phyloP scores from a whole-genome alignment of 306 rosid species.

The Prunus mume region DNA sequence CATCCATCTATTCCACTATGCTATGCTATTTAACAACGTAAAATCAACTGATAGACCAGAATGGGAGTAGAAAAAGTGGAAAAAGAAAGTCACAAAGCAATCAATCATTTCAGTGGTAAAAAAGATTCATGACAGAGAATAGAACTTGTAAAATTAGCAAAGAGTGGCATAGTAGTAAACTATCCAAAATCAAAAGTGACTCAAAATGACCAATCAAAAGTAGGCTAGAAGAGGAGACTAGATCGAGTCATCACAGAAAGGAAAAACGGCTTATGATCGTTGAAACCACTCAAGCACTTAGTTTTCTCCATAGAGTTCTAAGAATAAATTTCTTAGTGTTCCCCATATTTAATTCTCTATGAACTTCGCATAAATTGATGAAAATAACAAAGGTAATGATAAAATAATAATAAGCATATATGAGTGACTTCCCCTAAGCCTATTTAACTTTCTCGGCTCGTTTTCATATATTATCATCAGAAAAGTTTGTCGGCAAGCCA shows the following conservation, averaged over 20 bases:
- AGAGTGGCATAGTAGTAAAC: not conserved
- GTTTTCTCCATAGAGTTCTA: not conserved
- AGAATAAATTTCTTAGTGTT: not conserved
- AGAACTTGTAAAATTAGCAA: not conserved
- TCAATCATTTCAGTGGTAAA: too few species aligned
- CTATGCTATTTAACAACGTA: too few species aligned
- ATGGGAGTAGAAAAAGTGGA: too few species aligned
- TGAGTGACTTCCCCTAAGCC: not conserved
- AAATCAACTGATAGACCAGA: too few species aligned
- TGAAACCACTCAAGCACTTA: slow-evolving; percentile 25
- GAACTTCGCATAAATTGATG: not conserved
- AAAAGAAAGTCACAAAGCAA: too few species aligned
- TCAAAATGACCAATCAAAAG: not conserved
- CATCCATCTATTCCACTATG: too few species aligned
- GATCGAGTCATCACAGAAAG: not conserved
- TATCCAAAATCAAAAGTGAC: not conserved
- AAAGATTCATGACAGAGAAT: not conserved
- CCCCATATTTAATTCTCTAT: not conserved
- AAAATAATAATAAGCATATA: not conserved
- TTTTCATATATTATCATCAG: not conserved
- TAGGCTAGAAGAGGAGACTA: not conserved
- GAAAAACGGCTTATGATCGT: not conserved
- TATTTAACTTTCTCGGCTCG: not conserved
- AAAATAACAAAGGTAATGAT: not conserved
- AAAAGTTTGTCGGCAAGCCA: not conserved